Base-by-base conservation (phyloP, 2,329 filamentous ascomycete genomes). In the Paracoccidioides brasiliensis region DNA sequence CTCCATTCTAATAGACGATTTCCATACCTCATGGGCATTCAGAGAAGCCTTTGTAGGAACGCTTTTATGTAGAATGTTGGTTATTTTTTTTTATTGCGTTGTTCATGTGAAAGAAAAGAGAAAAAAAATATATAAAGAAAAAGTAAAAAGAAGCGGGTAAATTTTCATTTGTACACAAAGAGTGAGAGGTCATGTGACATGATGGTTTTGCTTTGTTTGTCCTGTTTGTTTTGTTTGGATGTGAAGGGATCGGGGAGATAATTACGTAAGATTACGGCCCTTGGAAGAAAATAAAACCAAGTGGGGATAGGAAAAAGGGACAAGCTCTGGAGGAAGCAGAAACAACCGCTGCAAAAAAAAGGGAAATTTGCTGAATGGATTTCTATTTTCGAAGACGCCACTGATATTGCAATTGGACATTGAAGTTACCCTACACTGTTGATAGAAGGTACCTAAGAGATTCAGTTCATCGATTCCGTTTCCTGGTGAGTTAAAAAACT, bases 1-100 rank as follows among this genome's bases (percentile, higher is more conserved):
- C 76, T 79, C 70, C 76, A 78, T 78, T 76, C 75, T 72, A 70
- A 74, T 72, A 71, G 75, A 78, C 76, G 76, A 77, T 78, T 78
- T 78, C 76, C 76, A 69, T 76, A 70, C 74, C 72, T 79, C 77
- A 78, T 79, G 70, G 75, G 74, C 71, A 67, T 56, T 52, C 62
- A 64, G 66, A 63, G 67, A 67, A 63, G 64, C 70, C 72, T 77
- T 75, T 74, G 72, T 69, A 73, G 76, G 77, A 79, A 79, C 76
- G 76, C 76, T 78, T 79, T 79, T 64, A 64, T 66, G 70, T 68
- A 76, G 77, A 77, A 78, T 75, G 74, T 76, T 70, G 63, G 60
- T 69, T n/a, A n/a, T n/a, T n/a, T 72, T 71, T 76, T 77, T 76
- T 77, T 1, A 22, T 22, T 75, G 77, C 77, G 77, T 80, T 80